Evolutionary conservation across 2,329 filamentous ascomycete species (phyloP), one percentile per base, ranked within the genome.

Genomic region (Monosporascus cannonballus): DNA sequence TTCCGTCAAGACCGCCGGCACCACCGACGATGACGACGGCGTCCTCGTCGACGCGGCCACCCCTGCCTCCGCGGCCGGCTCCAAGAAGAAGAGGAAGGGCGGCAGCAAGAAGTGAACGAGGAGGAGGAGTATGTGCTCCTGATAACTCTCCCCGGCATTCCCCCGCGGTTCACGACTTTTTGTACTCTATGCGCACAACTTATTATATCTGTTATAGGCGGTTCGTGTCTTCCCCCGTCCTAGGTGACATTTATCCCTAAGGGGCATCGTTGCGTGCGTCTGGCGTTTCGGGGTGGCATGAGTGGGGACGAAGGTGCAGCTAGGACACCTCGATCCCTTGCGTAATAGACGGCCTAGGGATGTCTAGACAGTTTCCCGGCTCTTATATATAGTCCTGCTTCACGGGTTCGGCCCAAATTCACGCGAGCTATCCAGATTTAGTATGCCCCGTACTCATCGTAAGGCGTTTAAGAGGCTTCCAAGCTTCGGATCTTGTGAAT

Each of bases 1-100:
- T 20, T 66, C 84, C 66, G 83, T 86, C 65, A 90, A 54, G 87
- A 91, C 66, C 83, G 84, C 18, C 87, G 95, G 24, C 73, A 95
- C 57, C 89, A 62, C 69, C 22, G 66, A 84, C 66, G 83, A 87
- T 65, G 87, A 90, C 54, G 87, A 92, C 66, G 83, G 84, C 18
- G 88, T 96, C 24, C 73, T 95, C 57, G 89, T 96, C 48, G 89
- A 94, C 63, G 71, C 71, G 39, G 70, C 69, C 61, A 77, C 69
- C 2, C 64, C 70, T 18, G 56, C 54, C 6, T 59, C 62, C 6
- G 67, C 64, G 20, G 65, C 71, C 49, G 67, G 67, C 34, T 51
- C 51, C 24, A 54, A 56, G 54, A 67, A 69, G 46, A 78, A 82
- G 73, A 84, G 80, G 75, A 86, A 84, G 76, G 86, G 84, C 75